A percentile compares a stretch with the other conserved stretches of the same genome.
Evolutionary conservation across 805 yeast species (phyloP).

Genomic region (Kuraishia molischiana): DNA sequence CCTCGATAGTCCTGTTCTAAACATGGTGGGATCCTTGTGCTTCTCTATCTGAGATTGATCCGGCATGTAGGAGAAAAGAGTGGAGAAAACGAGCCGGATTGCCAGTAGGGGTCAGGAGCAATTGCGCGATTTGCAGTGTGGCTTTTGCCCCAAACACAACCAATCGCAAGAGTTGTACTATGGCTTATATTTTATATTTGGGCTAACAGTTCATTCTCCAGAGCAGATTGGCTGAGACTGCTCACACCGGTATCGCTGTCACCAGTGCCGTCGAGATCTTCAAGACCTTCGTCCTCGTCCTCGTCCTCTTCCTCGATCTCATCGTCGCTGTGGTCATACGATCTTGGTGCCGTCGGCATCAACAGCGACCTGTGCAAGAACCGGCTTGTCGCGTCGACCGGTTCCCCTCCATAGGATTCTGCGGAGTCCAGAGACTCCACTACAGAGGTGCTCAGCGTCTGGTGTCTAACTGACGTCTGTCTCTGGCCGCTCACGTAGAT

Average conservation of each 20-base stretch:
- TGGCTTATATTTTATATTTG: background rate
- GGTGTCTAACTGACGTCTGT: too few species aligned
- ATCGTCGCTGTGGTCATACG: too few species aligned
- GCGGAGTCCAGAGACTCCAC: background rate
- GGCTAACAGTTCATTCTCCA: constrained; percentile 2
- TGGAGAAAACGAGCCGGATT: too few species aligned
- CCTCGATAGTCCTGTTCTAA: too few species aligned
- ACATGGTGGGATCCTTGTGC: too few species aligned
- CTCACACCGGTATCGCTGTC: background rate
- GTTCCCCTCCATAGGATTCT: background rate
- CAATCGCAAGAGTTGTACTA: too few species aligned
- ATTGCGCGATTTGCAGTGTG: too few species aligned
- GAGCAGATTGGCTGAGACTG: background rate
- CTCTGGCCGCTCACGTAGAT: background rate
- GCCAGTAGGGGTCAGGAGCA: too few species aligned
- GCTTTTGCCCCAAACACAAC: too few species aligned
- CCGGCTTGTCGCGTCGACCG: background rate
- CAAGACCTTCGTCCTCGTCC: background rate
- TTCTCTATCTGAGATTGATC: too few species aligned
- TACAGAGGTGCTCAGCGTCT: background rate
- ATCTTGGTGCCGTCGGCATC: too few species aligned
- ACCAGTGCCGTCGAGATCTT: background rate
- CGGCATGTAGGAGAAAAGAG: too few species aligned
- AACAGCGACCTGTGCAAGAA: constrained; percentile 1
- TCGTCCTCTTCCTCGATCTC: constrained; percentile 1